Percentiles rank a stretch among this genome's conserved stretches.
Evolutionary conservation across 2,329 filamentous ascomycete species (phyloP).

Genomic region (Colletotrichum sp.): DNA sequence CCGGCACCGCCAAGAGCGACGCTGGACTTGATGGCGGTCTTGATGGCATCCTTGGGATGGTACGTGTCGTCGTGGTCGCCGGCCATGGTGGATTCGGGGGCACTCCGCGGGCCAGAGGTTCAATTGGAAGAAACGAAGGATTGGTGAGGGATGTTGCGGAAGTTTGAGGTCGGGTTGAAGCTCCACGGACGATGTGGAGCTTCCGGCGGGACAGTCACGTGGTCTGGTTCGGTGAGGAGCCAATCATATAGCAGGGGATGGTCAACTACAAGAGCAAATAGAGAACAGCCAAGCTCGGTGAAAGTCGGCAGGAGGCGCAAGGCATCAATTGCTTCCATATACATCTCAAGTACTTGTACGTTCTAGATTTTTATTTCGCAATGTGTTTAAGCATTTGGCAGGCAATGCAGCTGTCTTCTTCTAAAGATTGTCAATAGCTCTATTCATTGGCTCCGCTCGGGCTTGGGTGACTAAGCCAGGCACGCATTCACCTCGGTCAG

Average conservation of each 20-base stretch:
- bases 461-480: background rate
- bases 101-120: slow-evolving; percentile 16
- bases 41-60: slow-evolving; percentile 77
- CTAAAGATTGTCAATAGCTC: background rate
- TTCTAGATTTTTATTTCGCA: background rate
- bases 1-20: slow-evolving; percentile 71
- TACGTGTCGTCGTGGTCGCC: slow-evolving; percentile 53
- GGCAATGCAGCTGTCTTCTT: background rate
- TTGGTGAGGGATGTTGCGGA: slow-evolving; percentile 21
- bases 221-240: background rate
- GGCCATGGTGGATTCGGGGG: slow-evolving; percentile 21
- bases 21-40: slow-evolving; percentile 67
- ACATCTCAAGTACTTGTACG: background rate
- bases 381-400: background rate
- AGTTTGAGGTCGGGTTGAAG: slow-evolving; percentile 24
- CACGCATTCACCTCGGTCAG: background rate
- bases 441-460: background rate
- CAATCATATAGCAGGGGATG: slow-evolving; percentile 19
- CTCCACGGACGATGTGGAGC: slow-evolving; percentile 17
- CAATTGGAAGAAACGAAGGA: slow-evolving; percentile 14
- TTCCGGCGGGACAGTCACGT: slow-evolving; percentile 1
- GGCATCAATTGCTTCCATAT: background rate
- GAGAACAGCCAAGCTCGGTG: background rate
- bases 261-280: background rate
- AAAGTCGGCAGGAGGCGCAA: background rate